Evolutionary conservation across 164 flowering plant species (phyloP).

Genomic region (Protea cynaroides): DNA sequence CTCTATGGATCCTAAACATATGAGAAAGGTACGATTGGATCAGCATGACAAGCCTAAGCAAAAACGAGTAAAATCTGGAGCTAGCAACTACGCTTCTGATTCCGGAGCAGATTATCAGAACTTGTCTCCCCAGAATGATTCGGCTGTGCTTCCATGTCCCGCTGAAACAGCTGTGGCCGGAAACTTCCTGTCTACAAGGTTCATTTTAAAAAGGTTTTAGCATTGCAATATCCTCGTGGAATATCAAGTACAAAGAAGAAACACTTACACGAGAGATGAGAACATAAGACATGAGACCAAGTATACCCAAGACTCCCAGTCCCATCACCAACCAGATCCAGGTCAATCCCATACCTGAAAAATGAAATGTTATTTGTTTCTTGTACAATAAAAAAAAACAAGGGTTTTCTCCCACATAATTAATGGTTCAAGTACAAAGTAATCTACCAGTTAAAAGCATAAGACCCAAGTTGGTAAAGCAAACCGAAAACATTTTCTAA

Average conservation of each 20-base stretch:
- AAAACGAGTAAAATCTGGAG: constrained; percentile 21
- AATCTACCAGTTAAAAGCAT: too few relatives aligned
- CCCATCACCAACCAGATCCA: constrained; percentile 24
- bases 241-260: background rate
- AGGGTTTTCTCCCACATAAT: background rate
- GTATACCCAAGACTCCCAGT: constrained; percentile 40
- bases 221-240: background rate
- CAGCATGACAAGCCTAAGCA: constrained; percentile 31
- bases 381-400: background rate
- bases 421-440: too few relatives aligned
- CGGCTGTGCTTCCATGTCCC: constrained; percentile 73
- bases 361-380: background rate
- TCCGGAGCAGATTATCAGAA: constrained; percentile 56
- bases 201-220: constrained; percentile 21
- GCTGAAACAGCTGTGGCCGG: constrained; percentile 22
- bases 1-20: constrained; percentile 28
- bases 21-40: constrained; percentile 45
- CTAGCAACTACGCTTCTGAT: constrained; percentile 77
- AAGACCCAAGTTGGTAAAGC: too few relatives aligned
- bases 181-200: constrained; percentile 58
- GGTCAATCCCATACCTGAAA: constrained; percentile 39
- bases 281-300: constrained; percentile 27
- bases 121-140: constrained; percentile 60
- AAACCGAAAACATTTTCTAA: too few relatives aligned
- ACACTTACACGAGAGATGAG: constrained; percentile 48